Evolutionary conservation across 1,139 yeast genomes (phyloP), one percentile per base, ranked within the genome.

Genomic region (Diutina rugosa): DNA sequence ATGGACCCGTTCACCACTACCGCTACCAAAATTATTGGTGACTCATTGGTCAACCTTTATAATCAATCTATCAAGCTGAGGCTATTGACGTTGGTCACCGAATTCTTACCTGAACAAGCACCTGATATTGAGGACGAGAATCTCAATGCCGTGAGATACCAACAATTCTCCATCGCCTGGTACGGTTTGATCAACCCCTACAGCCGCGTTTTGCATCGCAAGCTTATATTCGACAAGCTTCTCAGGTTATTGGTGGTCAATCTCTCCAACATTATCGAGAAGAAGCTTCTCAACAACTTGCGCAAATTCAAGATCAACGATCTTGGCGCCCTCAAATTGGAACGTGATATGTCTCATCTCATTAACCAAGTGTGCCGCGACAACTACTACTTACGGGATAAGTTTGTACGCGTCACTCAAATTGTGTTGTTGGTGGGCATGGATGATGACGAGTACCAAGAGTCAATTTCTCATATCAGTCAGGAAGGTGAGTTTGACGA

Each of bases 341-440:
- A 95, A 63, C 82, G 88, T 59, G 97, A 91, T 67, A 72, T 91
- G 53, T 83, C 93, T 47, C 76, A 81, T 54, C 77, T 91, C 48
- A 87, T 93, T 56, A 79, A 81, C 56, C 86, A 84, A 60, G 78
- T 63, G 65, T 89, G 70, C 76, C 81, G 67, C 66, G 84, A 67
- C 72, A 74, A 84, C 63, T 93, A 90, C 68, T 80, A 79, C 54
- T 72, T 90, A 63, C 76, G 97, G 60, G 93, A 89, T 59, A 81
- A 82, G 64, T 93, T 91, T 65, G 78, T 87, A 2, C 77, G 90
- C 59, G 84, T 90, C 3, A 90, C 96, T 0, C 98, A 91, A 67
- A 77, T 91, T 54, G 87, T 90, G 9, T 79, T 89, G 73, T 73
- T 90, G 54, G 75, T 90, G 48, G 95, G 96, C 2, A 78, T 90